Conservation (phyloP, 257 asterid species). For the Cinchona pubescens region DNA sequence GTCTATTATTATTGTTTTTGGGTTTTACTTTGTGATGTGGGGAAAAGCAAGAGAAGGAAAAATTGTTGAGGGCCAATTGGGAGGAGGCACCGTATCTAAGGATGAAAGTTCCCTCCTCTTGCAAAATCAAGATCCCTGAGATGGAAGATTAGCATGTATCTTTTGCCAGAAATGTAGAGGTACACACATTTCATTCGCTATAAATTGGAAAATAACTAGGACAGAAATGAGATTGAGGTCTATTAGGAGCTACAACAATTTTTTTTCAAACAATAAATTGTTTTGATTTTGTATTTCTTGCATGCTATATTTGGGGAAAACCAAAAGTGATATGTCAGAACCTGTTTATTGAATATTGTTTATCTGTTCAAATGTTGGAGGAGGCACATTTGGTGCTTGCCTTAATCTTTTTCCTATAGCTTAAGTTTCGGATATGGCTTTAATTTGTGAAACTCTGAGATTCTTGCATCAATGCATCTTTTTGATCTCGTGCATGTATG, state of each 20-base stretch:
- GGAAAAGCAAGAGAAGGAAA: conserved; percentile 66
- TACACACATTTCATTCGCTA: background rate
- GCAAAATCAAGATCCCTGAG: conserved; percentile 32
- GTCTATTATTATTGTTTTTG: conserved; percentile 61
- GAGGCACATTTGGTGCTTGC: background rate
- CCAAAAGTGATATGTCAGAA: background rate
- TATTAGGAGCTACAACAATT: background rate
- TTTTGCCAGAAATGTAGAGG: conserved; percentile 1
- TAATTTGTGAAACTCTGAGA: too few relatives aligned
- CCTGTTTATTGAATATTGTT: too few relatives aligned
- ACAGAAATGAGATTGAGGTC: background rate
- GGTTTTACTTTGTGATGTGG: conserved; percentile 95
- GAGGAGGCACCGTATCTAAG: conserved; percentile 29
- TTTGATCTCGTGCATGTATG: background rate
- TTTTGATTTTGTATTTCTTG: background rate
- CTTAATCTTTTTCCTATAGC: too few relatives aligned
- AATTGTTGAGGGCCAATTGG: conserved; percentile 23
- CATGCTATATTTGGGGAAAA: background rate
- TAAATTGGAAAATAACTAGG: background rate
- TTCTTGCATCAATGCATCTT: background rate
- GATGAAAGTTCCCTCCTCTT: conserved; percentile 49
- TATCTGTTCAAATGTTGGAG: too few relatives aligned
- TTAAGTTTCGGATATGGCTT: too few relatives aligned
- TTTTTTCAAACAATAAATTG: background rate
- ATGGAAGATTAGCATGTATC: conserved; percentile 15